Percentiles rank a stretch among this genome's conserved stretches.
These are phyloP conservation scores for Isatis tinctoria DNA, from an alignment of 345 rosid species.

Conservation along the genomic window DNA sequence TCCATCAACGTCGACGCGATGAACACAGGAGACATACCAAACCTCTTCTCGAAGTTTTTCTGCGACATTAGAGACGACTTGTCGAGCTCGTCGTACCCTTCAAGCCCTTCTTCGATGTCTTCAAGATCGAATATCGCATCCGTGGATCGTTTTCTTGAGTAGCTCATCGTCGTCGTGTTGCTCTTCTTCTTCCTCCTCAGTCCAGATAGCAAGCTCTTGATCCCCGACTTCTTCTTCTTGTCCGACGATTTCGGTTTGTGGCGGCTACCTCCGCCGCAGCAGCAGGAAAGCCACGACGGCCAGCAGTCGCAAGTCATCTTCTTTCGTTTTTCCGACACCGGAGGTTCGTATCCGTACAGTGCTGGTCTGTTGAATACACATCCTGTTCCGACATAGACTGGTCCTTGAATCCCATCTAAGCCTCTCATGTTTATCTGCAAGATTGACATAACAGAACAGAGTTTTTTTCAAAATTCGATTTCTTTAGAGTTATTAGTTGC, in stretches of 20 bases:
- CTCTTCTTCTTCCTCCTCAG: slow-evolving; percentile 54
- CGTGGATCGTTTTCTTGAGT: slow-evolving; percentile 53
- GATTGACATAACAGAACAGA: not conserved
- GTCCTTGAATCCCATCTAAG: slow-evolving; percentile 91
- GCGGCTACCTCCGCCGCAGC: slow-evolving; percentile 81
- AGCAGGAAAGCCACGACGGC: slow-evolving; percentile 95
- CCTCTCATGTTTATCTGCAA: slow-evolving; percentile 89
- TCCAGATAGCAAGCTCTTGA: slow-evolving; percentile 51
- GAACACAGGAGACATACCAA: slow-evolving; percentile 88
- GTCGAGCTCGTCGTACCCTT: slow-evolving; percentile 89
- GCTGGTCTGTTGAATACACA: slow-evolving; percentile 94
- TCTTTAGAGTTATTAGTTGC: not conserved
- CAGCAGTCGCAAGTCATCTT: slow-evolving; percentile 98
- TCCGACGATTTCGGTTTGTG: slow-evolving; percentile 45
- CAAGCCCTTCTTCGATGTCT: slow-evolving; percentile 97
- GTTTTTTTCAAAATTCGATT: not conserved
- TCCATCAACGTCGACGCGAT: slow-evolving; percentile 92
- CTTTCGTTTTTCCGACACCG: slow-evolving; percentile 77
- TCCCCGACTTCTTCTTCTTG: slow-evolving; percentile 64
- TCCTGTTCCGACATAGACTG: slow-evolving; percentile 96
- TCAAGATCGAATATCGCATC: slow-evolving; percentile 64
- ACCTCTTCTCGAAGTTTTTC: slow-evolving; percentile 90
- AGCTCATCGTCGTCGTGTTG: slow-evolving; percentile 50
- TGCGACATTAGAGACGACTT: slow-evolving; percentile 94
- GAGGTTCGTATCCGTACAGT: slow-evolving; percentile 91